A percentile compares a stretch with the other conserved stretches of the same genome.
phyloP scores from a whole-genome alignment of 2,329 filamentous ascomycete genomes.

The Fusarium euwallaceae region DNA sequence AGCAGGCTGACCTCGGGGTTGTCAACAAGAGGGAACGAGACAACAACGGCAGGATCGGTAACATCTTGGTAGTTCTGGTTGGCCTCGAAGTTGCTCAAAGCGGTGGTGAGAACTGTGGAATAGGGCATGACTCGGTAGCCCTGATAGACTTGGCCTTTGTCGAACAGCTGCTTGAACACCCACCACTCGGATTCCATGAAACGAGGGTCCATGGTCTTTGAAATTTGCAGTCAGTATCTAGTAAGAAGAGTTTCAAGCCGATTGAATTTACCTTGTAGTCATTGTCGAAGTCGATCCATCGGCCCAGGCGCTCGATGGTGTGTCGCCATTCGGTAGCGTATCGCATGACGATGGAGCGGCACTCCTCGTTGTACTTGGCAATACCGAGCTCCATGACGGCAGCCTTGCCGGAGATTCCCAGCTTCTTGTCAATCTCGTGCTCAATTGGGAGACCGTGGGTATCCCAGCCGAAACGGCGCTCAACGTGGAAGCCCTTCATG shows the following conservation, averaged over 20 bases:
- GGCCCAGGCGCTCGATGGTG: constrained; percentile 88
- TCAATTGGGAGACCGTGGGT: constrained; percentile 95
- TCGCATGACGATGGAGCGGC: constrained; percentile 92
- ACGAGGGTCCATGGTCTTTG: constrained; percentile 87
- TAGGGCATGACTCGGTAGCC: constrained; percentile 96
- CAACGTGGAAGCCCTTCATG: constrained; percentile 95
- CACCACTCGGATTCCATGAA: constrained; percentile 99
- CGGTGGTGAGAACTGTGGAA: constrained; percentile 89
- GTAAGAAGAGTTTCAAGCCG: not conserved
- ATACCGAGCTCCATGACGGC: constrained; percentile 90
- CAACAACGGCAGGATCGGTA: constrained; percentile 89
- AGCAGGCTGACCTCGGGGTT: constrained; percentile 82
- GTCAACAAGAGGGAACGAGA: constrained; percentile 85
- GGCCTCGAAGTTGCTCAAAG: constrained; percentile 92
- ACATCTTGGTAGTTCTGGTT: constrained; percentile 96
- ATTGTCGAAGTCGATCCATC: constrained; percentile 98
- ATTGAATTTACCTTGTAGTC: constrained; percentile 81
- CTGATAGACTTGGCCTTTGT: constrained; percentile 90
- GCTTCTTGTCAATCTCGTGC: constrained; percentile 97
- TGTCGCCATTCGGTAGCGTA: constrained; percentile 88
- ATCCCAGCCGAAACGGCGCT: constrained; percentile 95
- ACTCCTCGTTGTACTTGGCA: constrained; percentile 91
- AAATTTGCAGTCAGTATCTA: constrained; percentile 18
- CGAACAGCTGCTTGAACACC: constrained; percentile 94
- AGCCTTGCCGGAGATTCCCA: constrained; percentile 88